Base-by-base conservation (phyloP, 1,139 yeast genomes). In the Pichia sp. region DNA sequence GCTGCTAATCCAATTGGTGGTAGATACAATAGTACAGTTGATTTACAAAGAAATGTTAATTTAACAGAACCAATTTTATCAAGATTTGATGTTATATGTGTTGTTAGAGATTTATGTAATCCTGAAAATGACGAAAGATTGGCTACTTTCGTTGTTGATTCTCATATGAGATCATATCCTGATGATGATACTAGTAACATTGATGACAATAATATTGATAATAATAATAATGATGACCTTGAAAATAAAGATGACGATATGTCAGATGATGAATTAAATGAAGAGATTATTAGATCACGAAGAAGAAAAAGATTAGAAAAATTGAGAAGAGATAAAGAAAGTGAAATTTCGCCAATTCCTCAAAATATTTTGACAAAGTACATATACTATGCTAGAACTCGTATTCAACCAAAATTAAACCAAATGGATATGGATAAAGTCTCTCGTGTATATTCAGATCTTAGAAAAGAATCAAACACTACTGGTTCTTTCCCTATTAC, bases 1-100 rank as follows among this genome's bases (percentile, higher is more conserved):
- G 99, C 99, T 20, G 99, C 99, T 24, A 92, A 92, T 68, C 98
- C 99, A 24, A 84, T 82, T 52, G 96, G 96, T 45, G 98, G 98
- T 29, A 75, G 90, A 54, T 92, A 92, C 65, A 90, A 90, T 59
- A 85, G 97, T 5, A 85, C 97, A 0, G 68, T 89, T 49, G 95
- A 97, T 23, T 73, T 92, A 50, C 78, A 95, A 10, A 96, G 87
- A 61, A 92, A 92, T 62, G 97, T 94, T 34, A 90, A 87, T 58
- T 73, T 92, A 57, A 92, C 98, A 0, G 97, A 92, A 63, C 98
- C 99, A 2, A 92, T 92, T 62, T 70, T 92, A 63, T 92, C 98
- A 4, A 86, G 99, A 68, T 92, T 92, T 64, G 99, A 92, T 65
- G 85, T 92, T 35, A 69, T 92, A 46, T 92, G 97, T 70, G 97